A percentile compares a stretch with the other conserved stretches of the same genome.
phyloP scores from a whole-genome alignment of 139 green algal genomes.

The Zygnema circumcarinatum region DNA sequence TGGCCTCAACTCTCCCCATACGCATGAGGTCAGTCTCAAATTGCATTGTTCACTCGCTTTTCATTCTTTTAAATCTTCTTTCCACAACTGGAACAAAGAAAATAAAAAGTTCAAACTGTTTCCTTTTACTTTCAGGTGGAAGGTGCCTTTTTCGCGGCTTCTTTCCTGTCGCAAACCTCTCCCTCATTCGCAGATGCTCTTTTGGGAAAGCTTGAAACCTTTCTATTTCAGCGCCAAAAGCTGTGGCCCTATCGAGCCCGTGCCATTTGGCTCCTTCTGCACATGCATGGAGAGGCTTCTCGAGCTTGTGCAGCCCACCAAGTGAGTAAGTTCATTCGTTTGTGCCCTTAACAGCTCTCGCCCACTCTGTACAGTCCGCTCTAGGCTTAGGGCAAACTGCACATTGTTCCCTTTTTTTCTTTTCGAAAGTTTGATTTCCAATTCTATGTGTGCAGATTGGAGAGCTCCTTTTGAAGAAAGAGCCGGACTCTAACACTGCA shows the following conservation, averaged over 20 bases:
- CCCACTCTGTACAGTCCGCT: too few relatives aligned
- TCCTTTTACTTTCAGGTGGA: background rate
- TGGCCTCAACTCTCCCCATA: background rate
- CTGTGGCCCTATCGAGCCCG: background rate
- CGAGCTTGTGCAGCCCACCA: too few relatives aligned
- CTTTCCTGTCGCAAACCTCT: background rate
- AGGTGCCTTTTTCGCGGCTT: background rate
- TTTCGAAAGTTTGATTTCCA: too few relatives aligned
- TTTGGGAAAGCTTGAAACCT: background rate
- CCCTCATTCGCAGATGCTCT: background rate
- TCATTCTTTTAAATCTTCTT: background rate
- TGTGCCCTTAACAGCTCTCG: too few relatives aligned
- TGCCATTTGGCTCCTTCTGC: background rate
- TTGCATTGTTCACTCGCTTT: background rate
- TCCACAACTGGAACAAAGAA: background rate
- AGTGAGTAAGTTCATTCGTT: too few relatives aligned
- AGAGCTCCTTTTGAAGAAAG: too few relatives aligned
- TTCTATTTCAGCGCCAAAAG: background rate
- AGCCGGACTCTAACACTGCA: too few relatives aligned
- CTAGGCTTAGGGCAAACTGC: too few relatives aligned
- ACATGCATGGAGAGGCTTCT: too few relatives aligned
- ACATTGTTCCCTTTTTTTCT: too few relatives aligned
- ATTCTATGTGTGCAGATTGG: too few relatives aligned
- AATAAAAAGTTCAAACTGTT: background rate
- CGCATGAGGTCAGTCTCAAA: conserved; percentile 1